Percentiles rank a stretch among this genome's conserved stretches.
Evolutionary conservation across 2,329 filamentous ascomycete genomes (phyloP).

Genomic region (Eurotiales sp.): DNA sequence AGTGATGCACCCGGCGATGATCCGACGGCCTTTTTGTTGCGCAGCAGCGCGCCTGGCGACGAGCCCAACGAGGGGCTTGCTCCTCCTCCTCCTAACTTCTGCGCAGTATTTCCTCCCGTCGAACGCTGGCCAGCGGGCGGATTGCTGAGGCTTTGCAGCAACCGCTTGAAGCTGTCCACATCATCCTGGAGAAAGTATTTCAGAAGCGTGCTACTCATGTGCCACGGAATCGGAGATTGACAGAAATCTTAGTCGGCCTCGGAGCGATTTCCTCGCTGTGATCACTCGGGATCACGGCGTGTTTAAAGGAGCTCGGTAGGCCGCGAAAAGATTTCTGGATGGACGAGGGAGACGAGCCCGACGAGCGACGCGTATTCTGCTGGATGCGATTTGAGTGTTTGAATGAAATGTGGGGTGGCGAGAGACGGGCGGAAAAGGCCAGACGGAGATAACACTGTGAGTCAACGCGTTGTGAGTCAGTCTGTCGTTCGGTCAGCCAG

Average conservation of each 20-base stretch:
- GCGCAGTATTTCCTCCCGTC: constrained; percentile 21
- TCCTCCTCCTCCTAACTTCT: constrained; percentile 28
- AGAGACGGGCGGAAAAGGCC: too few relatives aligned
- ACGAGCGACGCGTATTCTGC: neutral
- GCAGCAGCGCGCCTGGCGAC: constrained; percentile 39
- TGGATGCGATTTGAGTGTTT: neutral
- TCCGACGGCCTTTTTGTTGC: constrained; percentile 42
- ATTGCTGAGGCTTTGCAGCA: constrained; percentile 70
- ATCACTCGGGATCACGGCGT: constrained; percentile 81
- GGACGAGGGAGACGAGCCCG: neutral
- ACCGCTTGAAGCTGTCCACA: constrained; percentile 88
- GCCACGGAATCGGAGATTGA: constrained; percentile 38
- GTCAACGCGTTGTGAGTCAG: neutral
- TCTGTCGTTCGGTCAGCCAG: too few relatives aligned
- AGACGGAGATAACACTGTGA: constrained; percentile 1
- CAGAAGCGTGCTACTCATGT: constrained; percentile 97
- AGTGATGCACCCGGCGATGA: constrained; percentile 44
- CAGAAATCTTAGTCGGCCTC: constrained; percentile 49
- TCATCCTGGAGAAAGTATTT: constrained; percentile 96
- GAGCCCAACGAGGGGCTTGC: constrained; percentile 27
- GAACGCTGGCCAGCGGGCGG: constrained; percentile 32
- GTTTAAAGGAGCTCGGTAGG: constrained; percentile 68
- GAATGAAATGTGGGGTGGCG: constrained; percentile 15
- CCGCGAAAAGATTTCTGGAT: constrained; percentile 14
- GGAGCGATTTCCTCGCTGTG: constrained; percentile 78